A percentile compares a stretch with the other conserved stretches of the same genome.
Conservation (phyloP, 164 flowering plant genomes). For the Berberis vulgaris region DNA sequence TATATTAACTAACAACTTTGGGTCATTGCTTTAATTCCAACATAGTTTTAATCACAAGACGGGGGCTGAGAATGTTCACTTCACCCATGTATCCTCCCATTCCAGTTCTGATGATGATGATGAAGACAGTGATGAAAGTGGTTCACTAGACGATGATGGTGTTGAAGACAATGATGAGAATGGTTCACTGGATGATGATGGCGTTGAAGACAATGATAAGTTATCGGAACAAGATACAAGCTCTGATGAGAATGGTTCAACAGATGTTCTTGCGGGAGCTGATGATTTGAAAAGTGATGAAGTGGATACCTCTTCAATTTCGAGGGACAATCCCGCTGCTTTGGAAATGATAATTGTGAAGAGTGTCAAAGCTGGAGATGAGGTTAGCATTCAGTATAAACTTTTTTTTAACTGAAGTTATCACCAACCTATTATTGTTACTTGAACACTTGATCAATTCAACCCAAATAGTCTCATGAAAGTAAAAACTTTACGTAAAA, state of each 20-base stretch:
- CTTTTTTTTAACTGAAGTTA: neutral
- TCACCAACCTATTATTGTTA: no score
- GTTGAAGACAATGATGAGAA: no score
- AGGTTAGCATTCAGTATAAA: conserved; percentile 40
- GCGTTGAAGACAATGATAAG: conserved; percentile 19
- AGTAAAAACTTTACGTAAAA: no score
- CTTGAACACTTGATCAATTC: neutral
- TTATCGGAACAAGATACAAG: conserved; percentile 13
- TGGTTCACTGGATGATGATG: conserved; percentile 7
- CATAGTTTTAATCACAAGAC: conserved; percentile 88
- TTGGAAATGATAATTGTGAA: conserved; percentile 76
- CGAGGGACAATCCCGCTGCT: conserved; percentile 22
- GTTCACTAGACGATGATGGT: no score
- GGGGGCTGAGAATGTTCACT: conserved; percentile 86
- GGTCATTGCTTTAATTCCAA: no score
- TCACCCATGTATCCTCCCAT: conserved; percentile 40
- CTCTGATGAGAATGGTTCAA: conserved; percentile 6
- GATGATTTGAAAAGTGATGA: conserved; percentile 11
- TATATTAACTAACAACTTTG: no score
- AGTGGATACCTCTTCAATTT: conserved; percentile 20
- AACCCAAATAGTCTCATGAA: no score
- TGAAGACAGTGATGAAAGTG: no score
- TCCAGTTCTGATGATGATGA: conserved; percentile 27
- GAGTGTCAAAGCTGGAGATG: conserved; percentile 61
- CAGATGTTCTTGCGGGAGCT: conserved; percentile 4